Conservation (phyloP, 768 basidiomycete species). For the Pleurotus platypus region DNA sequence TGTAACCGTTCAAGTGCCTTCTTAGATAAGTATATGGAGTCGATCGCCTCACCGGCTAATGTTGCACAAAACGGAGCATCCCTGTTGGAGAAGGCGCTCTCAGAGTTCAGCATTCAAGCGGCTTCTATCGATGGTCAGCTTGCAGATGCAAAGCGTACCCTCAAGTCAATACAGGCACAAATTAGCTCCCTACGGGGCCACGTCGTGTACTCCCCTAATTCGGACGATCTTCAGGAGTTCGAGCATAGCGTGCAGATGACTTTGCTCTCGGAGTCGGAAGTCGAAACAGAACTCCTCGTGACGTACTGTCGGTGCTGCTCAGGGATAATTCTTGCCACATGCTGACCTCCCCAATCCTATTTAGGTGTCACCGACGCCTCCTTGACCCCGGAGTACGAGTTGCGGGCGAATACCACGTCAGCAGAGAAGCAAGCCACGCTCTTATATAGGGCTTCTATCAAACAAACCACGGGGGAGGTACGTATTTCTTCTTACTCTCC, state of each 20-base stretch:
- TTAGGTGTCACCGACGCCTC: conserved; percentile 14
- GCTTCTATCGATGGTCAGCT: neutral
- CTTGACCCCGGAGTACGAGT: conserved; percentile 35
- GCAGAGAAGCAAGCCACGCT: conserved; percentile 27
- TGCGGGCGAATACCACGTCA: conserved; percentile 32
- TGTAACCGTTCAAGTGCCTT: too few species aligned
- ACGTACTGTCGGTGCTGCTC: conserved; percentile 23
- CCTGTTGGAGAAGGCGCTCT: neutral
- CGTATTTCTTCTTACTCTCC: neutral
- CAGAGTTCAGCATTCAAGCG: neutral
- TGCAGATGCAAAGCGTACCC: neutral
- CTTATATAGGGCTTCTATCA: conserved; percentile 35
- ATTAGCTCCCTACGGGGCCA: neutral
- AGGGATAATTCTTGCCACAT: neutral
- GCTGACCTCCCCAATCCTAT: neutral
- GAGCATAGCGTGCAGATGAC: neutral
- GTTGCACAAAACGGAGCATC: neutral
- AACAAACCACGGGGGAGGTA: conserved; percentile 38
- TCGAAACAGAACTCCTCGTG: conserved; percentile 26
- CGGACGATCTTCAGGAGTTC: too few species aligned
- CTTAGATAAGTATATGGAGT: too few species aligned
- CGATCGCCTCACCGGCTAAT: too few species aligned
- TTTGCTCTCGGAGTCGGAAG: neutral
- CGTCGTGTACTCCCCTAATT: neutral
- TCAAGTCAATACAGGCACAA: neutral